These are phyloP conservation scores for Gossypium turneri DNA, from an alignment of 345 rosid genomes.

Conservation along the genomic window DNA sequence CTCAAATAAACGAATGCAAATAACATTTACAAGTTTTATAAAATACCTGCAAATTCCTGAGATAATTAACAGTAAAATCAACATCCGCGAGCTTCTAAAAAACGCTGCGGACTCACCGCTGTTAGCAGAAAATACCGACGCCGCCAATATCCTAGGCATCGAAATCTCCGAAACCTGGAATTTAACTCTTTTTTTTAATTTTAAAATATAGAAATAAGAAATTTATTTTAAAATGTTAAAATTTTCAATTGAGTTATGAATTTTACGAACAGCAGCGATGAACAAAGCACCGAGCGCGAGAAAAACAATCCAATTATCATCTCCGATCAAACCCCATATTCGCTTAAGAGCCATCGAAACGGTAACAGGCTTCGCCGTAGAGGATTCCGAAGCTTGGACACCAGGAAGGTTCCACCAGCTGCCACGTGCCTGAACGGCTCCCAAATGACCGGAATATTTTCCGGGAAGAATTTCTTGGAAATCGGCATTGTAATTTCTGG, in stretches of 20 bases:
- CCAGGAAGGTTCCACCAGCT: constrained; percentile 36
- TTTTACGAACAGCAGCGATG: constrained; percentile 39
- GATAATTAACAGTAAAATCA: constrained; percentile 35
- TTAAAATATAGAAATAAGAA: not conserved
- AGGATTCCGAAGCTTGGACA: constrained; percentile 3
- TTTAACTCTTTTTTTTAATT: not conserved
- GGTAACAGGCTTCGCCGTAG: constrained; percentile 23
- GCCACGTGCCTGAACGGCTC: constrained; percentile 16
- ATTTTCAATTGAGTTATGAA: not conserved
- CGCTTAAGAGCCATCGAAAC: constrained; percentile 29
- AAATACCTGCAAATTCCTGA: constrained; percentile 50
- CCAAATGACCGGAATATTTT: not conserved
- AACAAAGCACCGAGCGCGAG: constrained; percentile 34
- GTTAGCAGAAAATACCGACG: constrained; percentile 47
- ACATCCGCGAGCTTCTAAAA: constrained; percentile 23
- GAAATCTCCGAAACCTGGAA: constrained; percentile 45
- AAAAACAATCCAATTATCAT: constrained; percentile 36
- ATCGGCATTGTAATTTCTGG: not conserved
- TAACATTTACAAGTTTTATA: not conserved
- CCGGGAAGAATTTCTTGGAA: not conserved
- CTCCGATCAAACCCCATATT: constrained; percentile 43
- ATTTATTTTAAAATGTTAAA: not conserved
- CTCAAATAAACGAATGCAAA: not conserved
- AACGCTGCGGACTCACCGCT: constrained; percentile 27
- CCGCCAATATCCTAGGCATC: constrained; percentile 46